These are phyloP conservation scores for Fonsecaea multimorphosa DNA, from an alignment of 2,329 filamentous ascomycete genomes.

Conservation along the genomic window DNA sequence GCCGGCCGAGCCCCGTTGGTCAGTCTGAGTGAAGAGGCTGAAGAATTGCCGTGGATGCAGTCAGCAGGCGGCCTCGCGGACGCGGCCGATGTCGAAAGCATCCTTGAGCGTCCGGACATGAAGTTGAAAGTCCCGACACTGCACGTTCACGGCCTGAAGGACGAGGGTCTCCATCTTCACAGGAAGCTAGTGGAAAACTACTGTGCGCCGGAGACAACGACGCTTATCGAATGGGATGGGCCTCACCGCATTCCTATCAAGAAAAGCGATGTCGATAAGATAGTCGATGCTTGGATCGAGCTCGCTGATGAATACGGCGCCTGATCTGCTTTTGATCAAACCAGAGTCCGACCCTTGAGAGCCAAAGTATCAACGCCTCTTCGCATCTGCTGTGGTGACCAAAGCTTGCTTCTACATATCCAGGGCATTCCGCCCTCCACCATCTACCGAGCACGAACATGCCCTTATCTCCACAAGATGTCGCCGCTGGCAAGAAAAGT, in stretches of 20 bases:
- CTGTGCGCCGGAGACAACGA: slow-evolving; percentile 61
- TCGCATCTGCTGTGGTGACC: neutral
- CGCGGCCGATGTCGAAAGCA: slow-evolving; percentile 36
- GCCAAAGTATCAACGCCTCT: neutral
- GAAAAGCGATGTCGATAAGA: slow-evolving; percentile 65
- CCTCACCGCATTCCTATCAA: slow-evolving; percentile 74
- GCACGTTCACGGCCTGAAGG: slow-evolving; percentile 70
- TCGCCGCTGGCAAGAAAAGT: neutral
- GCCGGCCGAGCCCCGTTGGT: slow-evolving; percentile 67
- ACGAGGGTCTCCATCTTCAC: slow-evolving; percentile 66
- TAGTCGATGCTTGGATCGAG: slow-evolving; percentile 61
- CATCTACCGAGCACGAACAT: neutral
- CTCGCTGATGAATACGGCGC: slow-evolving; percentile 59
- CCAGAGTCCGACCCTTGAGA: neutral
- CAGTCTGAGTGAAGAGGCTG: slow-evolving; percentile 35
- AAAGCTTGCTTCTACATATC: neutral
- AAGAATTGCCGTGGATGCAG: slow-evolving; percentile 39
- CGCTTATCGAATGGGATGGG: slow-evolving; percentile 74
- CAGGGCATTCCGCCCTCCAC: neutral
- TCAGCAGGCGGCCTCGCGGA: slow-evolving; percentile 37
- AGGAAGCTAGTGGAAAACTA: slow-evolving; percentile 63
- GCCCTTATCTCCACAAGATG: neutral
- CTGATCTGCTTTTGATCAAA: slow-evolving; percentile 2
- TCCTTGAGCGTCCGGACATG: slow-evolving; percentile 48
- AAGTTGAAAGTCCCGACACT: slow-evolving; percentile 65